Evolutionary conservation across 1,284 basidiomycete genomes (phyloP).

Genomic region (Cutaneotrichosporon cutaneum): DNA sequence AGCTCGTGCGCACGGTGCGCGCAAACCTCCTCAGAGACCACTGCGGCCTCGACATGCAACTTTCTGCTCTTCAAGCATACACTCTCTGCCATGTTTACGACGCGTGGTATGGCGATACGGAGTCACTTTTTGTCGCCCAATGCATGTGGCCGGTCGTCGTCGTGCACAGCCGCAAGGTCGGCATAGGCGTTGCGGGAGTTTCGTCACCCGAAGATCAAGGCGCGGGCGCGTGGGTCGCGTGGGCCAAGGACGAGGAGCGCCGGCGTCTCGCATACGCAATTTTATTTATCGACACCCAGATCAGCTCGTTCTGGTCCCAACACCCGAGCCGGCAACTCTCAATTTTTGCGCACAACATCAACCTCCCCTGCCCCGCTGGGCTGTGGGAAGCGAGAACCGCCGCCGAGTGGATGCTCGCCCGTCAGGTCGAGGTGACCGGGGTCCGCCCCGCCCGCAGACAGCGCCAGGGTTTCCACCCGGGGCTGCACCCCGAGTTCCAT

Average conservation of each 20-base stretch:
- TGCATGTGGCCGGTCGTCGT: conserved; percentile 48
- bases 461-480: conserved; percentile 29
- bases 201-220: conserved; percentile 23
- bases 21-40: conserved; percentile 36
- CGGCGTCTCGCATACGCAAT: conserved; percentile 45
- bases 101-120: conserved; percentile 40
- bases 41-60: conserved; percentile 41
- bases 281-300: conserved; percentile 43
- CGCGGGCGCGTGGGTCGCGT: conserved; percentile 39
- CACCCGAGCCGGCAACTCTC: conserved; percentile 43
- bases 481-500: conserved; percentile 45
- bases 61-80: conserved; percentile 41
- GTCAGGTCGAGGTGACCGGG: conserved; percentile 3
- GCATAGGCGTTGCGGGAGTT: conserved; percentile 35
- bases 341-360: conserved; percentile 46
- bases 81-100: conserved; percentile 44
- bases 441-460: not conserved
- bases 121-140: conserved; percentile 43
- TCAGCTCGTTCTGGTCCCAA: conserved; percentile 46
- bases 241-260: conserved; percentile 48
- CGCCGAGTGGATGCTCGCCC: conserved; percentile 34
- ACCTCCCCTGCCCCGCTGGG: conserved; percentile 32
- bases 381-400: conserved; percentile 43
- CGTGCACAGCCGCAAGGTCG: conserved; percentile 43
- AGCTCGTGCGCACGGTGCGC: conserved; percentile 30